phyloP scores from a whole-genome alignment of 192 early-diverging fungal species.

The Coemansia javaensis region DNA sequence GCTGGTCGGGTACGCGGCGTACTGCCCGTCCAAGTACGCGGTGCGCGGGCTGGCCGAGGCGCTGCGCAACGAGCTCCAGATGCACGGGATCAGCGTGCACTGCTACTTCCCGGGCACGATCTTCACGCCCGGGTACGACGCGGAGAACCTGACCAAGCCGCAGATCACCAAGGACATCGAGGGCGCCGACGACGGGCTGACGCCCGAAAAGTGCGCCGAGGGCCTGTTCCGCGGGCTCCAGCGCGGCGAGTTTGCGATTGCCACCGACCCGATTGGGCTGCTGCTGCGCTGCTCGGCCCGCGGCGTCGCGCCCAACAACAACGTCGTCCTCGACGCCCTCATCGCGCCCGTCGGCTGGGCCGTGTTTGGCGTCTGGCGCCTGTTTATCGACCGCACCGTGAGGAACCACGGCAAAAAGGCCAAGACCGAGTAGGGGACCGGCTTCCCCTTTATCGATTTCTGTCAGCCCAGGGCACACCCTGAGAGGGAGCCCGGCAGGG shows the following conservation, averaged over 20 bases:
- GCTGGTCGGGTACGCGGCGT: constrained; percentile 63
- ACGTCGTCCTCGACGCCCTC: constrained; percentile 34
- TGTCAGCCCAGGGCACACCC: too few relatives aligned
- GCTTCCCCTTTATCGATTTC: background rate
- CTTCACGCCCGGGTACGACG: constrained; percentile 63
- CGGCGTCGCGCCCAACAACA: constrained; percentile 46
- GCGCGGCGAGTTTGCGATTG: constrained; percentile 42
- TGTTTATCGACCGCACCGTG: constrained; percentile 31
- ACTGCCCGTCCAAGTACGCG: constrained; percentile 69
- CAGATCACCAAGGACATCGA: constrained; percentile 65
- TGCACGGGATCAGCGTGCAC: constrained; percentile 61
- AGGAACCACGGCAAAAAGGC: constrained; percentile 3
- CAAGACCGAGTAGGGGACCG: background rate
- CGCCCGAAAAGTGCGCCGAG: constrained; percentile 54
- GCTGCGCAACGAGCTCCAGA: constrained; percentile 59
- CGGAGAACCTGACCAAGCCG: constrained; percentile 71
- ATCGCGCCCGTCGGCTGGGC: constrained; percentile 29
- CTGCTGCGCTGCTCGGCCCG: constrained; percentile 34
- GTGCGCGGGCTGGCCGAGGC: constrained; percentile 68
- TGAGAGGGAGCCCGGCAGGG: too few relatives aligned
- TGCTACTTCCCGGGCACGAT: constrained; percentile 72
- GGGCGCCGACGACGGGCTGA: constrained; percentile 56
- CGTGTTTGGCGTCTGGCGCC: constrained; percentile 38
- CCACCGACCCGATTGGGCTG: constrained; percentile 34
- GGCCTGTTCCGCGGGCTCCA: constrained; percentile 33